Evolutionary conservation across 495 filamentous ascomycete genomes (phyloP).

Genomic region (Astrocystis sublimbata): DNA sequence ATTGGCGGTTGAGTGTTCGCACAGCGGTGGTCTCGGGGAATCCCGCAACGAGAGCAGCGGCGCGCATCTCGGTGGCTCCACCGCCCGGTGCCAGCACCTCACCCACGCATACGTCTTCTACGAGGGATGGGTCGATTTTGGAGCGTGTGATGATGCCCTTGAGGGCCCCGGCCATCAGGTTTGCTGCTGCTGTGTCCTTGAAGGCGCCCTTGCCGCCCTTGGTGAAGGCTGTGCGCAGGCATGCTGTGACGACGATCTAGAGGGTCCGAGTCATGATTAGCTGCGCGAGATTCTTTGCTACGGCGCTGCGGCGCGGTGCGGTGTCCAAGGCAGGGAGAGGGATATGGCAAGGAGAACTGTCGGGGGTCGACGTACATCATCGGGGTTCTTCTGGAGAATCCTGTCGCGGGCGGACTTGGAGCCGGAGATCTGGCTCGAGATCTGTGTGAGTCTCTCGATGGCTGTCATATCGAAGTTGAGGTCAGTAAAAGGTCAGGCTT

Average conservation of each 20-base stretch:
- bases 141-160: slow-evolving; percentile 79
- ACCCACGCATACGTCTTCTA: slow-evolving; percentile 93
- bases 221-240: slow-evolving; percentile 87
- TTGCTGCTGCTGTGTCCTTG: slow-evolving; percentile 88
- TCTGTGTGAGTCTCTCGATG: slow-evolving; percentile 47
- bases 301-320: neutral
- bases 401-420: slow-evolving; percentile 44
- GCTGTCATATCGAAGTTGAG: slow-evolving; percentile 31
- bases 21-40: slow-evolving; percentile 83
- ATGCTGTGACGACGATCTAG: slow-evolving; percentile 87
- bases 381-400: slow-evolving; percentile 52
- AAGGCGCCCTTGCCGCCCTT: slow-evolving; percentile 91
- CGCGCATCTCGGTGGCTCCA: slow-evolving; percentile 95
- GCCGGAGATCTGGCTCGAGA: slow-evolving; percentile 50
- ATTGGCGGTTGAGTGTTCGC: slow-evolving; percentile 87
- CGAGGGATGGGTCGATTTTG: slow-evolving; percentile 75
- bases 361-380: slow-evolving; percentile 47
- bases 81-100: slow-evolving; percentile 89
- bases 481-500: slow-evolving; percentile 19
- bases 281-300: neutral
- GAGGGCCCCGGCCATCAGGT: slow-evolving; percentile 84
- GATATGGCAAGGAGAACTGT: neutral
- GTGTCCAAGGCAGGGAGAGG: neutral
- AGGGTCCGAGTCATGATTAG: slow-evolving; percentile 2
- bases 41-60: slow-evolving; percentile 86